A percentile compares a stretch with the other conserved stretches of the same genome.
phyloP scores from a whole-genome alignment of 306 rosid genomes.

The Quercus gilva region DNA sequence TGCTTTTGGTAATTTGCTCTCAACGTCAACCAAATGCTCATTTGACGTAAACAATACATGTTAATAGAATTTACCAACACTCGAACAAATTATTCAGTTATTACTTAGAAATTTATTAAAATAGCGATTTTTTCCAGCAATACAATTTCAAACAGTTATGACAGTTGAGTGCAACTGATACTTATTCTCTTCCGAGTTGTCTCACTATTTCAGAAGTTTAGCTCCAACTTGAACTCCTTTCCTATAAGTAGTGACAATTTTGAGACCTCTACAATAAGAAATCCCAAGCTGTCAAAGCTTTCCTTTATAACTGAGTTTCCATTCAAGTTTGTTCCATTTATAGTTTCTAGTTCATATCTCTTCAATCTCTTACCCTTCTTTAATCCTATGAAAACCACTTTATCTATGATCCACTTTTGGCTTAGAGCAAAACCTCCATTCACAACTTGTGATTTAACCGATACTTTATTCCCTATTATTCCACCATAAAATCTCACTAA shows the following conservation, averaged over 20 bases:
- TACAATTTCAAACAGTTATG: too few species aligned
- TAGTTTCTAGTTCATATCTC: constrained; percentile 21
- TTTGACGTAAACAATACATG: too few species aligned
- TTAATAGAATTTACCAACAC: too few species aligned
- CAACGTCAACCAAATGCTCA: too few species aligned
- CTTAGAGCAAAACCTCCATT: constrained; percentile 63
- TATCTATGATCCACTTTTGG: constrained; percentile 58
- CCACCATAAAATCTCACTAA: constrained; percentile 44
- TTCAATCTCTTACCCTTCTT: constrained; percentile 30
- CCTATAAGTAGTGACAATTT: constrained; percentile 56
- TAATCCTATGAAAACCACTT: constrained; percentile 61
- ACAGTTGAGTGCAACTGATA: not conserved
- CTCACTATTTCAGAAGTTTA: not conserved
- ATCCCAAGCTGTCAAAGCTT: constrained; percentile 28
- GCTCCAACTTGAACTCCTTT: constrained; percentile 52
- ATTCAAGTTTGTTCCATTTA: constrained; percentile 27
- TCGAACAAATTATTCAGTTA: too few species aligned
- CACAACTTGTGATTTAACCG: constrained; percentile 49
- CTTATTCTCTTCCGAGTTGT: not conserved
- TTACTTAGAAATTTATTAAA: too few species aligned
- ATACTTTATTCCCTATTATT: constrained; percentile 14
- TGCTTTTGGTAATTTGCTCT: too few species aligned
- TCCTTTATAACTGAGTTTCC: constrained; percentile 22
- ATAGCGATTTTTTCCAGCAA: too few species aligned
- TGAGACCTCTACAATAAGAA: constrained; percentile 38